phyloP scores from a whole-genome alignment of 495 filamentous ascomycete genomes.

The Clavariopsis aquatica region DNA sequence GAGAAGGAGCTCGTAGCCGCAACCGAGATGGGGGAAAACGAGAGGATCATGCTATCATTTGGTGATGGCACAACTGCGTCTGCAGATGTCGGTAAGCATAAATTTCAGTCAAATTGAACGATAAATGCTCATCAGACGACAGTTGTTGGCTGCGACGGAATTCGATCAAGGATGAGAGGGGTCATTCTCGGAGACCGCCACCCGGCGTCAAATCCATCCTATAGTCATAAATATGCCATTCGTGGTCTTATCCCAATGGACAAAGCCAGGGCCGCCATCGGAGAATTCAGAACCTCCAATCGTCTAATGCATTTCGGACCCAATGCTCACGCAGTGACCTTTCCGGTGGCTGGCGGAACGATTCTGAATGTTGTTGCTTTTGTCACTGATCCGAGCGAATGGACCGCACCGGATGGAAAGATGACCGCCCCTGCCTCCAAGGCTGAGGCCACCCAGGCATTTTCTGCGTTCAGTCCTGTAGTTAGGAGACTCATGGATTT shows the following conservation, averaged over 20 bases:
- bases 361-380: slow-evolving; percentile 56
- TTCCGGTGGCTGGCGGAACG: slow-evolving; percentile 47
- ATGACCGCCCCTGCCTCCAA: background rate
- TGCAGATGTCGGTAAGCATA: background rate
- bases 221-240: slow-evolving; percentile 56
- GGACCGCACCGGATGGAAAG: slow-evolving; percentile 40
- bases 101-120: background rate
- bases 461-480: slow-evolving; percentile 46
- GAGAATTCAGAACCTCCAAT: slow-evolving; percentile 47
- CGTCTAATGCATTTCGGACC: slow-evolving; percentile 51
- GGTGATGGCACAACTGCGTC: background rate
- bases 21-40: background rate
- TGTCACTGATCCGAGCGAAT: slow-evolving; percentile 45
- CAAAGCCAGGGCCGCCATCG: slow-evolving; percentile 46
- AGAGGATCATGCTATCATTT: background rate
- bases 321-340: slow-evolving; percentile 50
- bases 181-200: slow-evolving; percentile 49
- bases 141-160: slow-evolving; percentile 62
- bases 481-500: slow-evolving; percentile 48
- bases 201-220: slow-evolving; percentile 38
- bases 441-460: slow-evolving; percentile 21
- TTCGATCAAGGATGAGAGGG: slow-evolving; percentile 56
- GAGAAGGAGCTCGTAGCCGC: background rate
- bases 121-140: background rate
- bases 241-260: slow-evolving; percentile 57